These are phyloP conservation scores for Russula lepida DNA, from an alignment of 768 basidiomycete genomes.

Conservation along the genomic window DNA sequence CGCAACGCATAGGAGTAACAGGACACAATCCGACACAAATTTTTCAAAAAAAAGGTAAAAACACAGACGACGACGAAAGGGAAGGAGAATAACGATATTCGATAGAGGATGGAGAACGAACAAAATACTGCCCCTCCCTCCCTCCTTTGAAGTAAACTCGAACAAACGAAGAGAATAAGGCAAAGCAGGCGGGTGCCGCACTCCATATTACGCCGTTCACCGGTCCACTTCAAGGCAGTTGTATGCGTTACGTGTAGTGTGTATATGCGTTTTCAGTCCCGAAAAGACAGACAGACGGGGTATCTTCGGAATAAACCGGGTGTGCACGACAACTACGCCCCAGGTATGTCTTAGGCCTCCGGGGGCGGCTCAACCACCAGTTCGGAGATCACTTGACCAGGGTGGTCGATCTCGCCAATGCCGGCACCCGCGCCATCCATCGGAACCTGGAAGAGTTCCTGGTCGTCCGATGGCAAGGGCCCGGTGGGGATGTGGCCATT, in stretches of 20 bases:
- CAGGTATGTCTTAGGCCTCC: slow-evolving; percentile 2
- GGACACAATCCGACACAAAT: slow-evolving; percentile 1
- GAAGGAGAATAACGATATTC: slow-evolving; percentile 19
- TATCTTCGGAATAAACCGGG: slow-evolving; percentile 6
- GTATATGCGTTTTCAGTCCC: slow-evolving; percentile 14
- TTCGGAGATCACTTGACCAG: slow-evolving; percentile 3
- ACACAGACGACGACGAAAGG: slow-evolving; percentile 9
- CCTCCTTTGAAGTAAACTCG: slow-evolving; percentile 4
- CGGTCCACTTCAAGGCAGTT: slow-evolving; percentile 4
- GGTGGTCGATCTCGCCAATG: slow-evolving; percentile 11
- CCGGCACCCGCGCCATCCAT: neutral
- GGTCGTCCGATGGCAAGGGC: slow-evolving; percentile 5
- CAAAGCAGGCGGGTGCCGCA: slow-evolving; percentile 2
- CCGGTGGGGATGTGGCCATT: slow-evolving; percentile 25
- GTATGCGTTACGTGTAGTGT: slow-evolving; percentile 6
- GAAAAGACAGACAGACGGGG: slow-evolving; percentile 12
- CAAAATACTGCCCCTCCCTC: slow-evolving; percentile 8
- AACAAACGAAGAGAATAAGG: neutral
- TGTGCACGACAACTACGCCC: neutral
- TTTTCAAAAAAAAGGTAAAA: neutral
- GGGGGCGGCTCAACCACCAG: slow-evolving; percentile 8
- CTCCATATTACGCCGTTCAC: slow-evolving; percentile 15
- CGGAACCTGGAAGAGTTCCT: slow-evolving; percentile 16
- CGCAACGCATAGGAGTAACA: slow-evolving; percentile 1
- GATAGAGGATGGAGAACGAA: slow-evolving; percentile 16